Evolutionary conservation across 352 stramenopile species (phyloP).

Genomic region (Saprolegnia diclina): DNA sequence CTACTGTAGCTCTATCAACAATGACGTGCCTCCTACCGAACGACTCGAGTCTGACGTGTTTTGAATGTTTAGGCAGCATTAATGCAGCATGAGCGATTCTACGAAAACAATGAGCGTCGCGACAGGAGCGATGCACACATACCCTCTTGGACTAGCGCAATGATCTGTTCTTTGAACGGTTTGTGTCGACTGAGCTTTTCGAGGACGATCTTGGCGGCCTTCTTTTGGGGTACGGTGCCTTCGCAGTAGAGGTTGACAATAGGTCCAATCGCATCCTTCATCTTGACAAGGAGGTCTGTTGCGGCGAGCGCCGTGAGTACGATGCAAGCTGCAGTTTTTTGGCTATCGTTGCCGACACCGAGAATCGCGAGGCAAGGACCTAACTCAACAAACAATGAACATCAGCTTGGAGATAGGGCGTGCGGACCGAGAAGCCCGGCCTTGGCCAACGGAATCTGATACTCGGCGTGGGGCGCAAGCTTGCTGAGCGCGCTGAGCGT

Average conservation of each 20-base stretch:
- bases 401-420: neutral
- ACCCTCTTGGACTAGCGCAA: slow-evolving; percentile 1
- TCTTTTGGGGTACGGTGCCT: slow-evolving; percentile 22
- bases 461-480: slow-evolving; percentile 22
- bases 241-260: slow-evolving; percentile 25
- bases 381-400: neutral
- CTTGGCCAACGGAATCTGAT: slow-evolving; percentile 23
- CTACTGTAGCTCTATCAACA: too few relatives aligned
- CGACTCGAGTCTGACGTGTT: too few relatives aligned
- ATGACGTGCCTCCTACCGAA: too few relatives aligned
- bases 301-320: slow-evolving; percentile 12
- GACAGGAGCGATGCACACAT: neutral
- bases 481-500: slow-evolving; percentile 23
- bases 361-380: slow-evolving; percentile 24
- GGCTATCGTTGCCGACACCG: slow-evolving; percentile 21
- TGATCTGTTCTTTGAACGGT: slow-evolving; percentile 5
- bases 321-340: slow-evolving; percentile 22
- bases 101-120: neutral
- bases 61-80: neutral
- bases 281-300: slow-evolving; percentile 12
- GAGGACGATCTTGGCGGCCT: slow-evolving; percentile 19
- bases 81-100: slow-evolving; percentile 10
- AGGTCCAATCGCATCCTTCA: slow-evolving; percentile 12
- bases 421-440: slow-evolving; percentile 11
- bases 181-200: slow-evolving; percentile 22